Evolutionary conservation across 495 filamentous ascomycete species (phyloP), one percentile per base, ranked within the genome.

Genomic region (Tuber brumale): DNA sequence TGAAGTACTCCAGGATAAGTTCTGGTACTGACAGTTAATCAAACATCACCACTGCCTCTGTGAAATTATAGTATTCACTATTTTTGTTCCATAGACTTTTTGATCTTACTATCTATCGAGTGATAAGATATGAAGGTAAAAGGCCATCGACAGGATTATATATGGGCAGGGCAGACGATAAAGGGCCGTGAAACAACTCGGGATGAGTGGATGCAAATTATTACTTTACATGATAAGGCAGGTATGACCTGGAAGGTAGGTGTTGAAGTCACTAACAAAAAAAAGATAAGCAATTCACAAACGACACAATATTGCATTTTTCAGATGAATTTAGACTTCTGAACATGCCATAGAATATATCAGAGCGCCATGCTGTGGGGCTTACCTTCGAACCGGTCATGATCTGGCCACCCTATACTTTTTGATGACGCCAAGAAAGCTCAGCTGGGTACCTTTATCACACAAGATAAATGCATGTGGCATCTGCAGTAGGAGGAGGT

Each of bases 401-500:
- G 6, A 10, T n/a, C 7, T n/a, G 21, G 6, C 21, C 0, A 5
- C 1, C 1, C 4, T 2, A 3, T n/a, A 2, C n/a, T 9, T 9
- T 51, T 51, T 6, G n/a, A n/a, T n/a, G n/a, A 8, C 0, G 21
- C 46, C 0, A 6, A 51, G 21, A 9, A n/a, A n/a, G 21, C 1
- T 0, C 0, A 0, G 1, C 46, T 23, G 8, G 2, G 7, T 51
- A 0, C 21, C 21, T n/a, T 51, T 23, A 4, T 51, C 21, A n/a
- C 8, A n/a, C 46, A n/a, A 51, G 46, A 51, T 51, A 51, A 51
- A 51, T 3, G 21, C 1, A 51, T 21, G 8, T 7, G 6, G 21
- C 1, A 5, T n/a, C 19, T 51, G 19, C 19, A 23, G 19, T 48
- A 19, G 21, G 21, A n/a, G n/a, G n/a, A 51, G 21, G 21, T 51